A percentile compares a stretch with the other conserved stretches of the same genome.
Conservation (phyloP, 768 basidiomycete genomes). For the Mycena sanguinolenta region DNA sequence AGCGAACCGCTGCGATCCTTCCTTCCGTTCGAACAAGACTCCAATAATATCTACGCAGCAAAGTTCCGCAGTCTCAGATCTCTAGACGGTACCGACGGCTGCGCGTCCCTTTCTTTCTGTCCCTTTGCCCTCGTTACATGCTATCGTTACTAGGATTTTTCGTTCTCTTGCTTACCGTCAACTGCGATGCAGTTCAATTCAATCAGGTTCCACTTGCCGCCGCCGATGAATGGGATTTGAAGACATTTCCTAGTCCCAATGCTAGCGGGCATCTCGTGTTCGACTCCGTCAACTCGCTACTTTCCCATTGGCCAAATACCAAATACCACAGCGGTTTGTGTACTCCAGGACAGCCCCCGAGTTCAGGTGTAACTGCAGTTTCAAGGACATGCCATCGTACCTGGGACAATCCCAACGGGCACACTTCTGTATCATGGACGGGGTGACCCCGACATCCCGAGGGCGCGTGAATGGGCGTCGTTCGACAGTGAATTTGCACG, state of each 20-base stretch:
- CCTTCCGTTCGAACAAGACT: no score
- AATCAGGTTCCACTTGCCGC: constrained; percentile 9
- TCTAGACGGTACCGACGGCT: no score
- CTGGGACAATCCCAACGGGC: constrained; percentile 50
- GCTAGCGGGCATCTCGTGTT: constrained; percentile 33
- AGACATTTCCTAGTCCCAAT: constrained; percentile 20
- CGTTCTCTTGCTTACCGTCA: neutral
- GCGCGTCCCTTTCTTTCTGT: neutral
- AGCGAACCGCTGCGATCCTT: no score
- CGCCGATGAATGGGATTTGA: constrained; percentile 26
- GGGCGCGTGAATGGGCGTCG: constrained; percentile 52
- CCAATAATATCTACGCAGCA: no score
- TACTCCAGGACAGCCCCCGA: neutral
- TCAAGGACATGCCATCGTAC: constrained; percentile 52
- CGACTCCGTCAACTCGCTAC: constrained; percentile 31
- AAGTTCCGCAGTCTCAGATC: no score
- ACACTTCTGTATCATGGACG: constrained; percentile 56
- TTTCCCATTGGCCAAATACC: constrained; percentile 33
- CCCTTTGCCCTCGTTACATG: no score
- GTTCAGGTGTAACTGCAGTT: neutral
- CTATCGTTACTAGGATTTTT: no score
- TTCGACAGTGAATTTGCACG: constrained; percentile 56
- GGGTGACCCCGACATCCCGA: constrained; percentile 41
- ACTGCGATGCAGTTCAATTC: neutral
- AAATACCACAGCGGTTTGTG: constrained; percentile 24